A percentile compares a stretch with the other conserved stretches of the same genome.
phyloP scores from a whole-genome alignment of 2,329 filamentous ascomycete genomes.

The Beauveria bassiana region DNA sequence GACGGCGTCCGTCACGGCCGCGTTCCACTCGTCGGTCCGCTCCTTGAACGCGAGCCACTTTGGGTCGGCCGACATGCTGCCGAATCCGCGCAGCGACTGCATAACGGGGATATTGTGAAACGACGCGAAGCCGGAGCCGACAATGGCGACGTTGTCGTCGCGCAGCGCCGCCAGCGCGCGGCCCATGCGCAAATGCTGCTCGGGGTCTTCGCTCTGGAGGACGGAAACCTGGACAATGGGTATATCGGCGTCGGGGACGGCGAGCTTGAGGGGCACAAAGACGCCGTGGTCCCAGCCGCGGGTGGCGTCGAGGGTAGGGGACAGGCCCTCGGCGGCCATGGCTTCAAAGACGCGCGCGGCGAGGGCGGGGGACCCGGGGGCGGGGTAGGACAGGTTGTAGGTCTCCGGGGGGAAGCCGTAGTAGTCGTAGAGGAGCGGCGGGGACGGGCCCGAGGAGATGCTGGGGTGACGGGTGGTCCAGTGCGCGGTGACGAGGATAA shows the following conservation, averaged over 20 bases:
- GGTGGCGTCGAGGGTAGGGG: slow-evolving; percentile 28
- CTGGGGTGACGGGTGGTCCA: slow-evolving; percentile 43
- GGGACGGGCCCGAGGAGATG: slow-evolving; percentile 41
- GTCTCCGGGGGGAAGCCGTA: slow-evolving; percentile 48
- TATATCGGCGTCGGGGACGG: slow-evolving; percentile 41
- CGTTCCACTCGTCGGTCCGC: slow-evolving; percentile 36
- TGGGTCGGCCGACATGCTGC: background rate
- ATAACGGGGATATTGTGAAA: slow-evolving; percentile 47
- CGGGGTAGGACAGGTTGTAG: slow-evolving; percentile 49
- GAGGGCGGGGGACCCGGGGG: slow-evolving; percentile 45
- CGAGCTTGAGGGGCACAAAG: slow-evolving; percentile 49
- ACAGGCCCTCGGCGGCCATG: slow-evolving; percentile 38
- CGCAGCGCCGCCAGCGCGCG: slow-evolving; percentile 43
- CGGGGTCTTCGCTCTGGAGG: slow-evolving; percentile 41
- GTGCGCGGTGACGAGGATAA: slow-evolving; percentile 51
- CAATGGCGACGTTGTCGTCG: slow-evolving; percentile 45
- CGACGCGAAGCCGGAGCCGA: slow-evolving; percentile 53
- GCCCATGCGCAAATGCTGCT: slow-evolving; percentile 43
- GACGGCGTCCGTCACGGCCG: slow-evolving; percentile 34
- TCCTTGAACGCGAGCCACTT: slow-evolving; percentile 18
- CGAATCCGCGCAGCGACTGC: slow-evolving; percentile 23
- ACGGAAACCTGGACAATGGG: slow-evolving; percentile 53
- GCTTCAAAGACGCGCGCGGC: slow-evolving; percentile 40
- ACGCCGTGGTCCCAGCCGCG: slow-evolving; percentile 54
- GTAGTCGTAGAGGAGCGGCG: slow-evolving; percentile 50